Conservation (phyloP, 176 grass and related monocot genomes). For the Aegilops bicornis region DNA sequence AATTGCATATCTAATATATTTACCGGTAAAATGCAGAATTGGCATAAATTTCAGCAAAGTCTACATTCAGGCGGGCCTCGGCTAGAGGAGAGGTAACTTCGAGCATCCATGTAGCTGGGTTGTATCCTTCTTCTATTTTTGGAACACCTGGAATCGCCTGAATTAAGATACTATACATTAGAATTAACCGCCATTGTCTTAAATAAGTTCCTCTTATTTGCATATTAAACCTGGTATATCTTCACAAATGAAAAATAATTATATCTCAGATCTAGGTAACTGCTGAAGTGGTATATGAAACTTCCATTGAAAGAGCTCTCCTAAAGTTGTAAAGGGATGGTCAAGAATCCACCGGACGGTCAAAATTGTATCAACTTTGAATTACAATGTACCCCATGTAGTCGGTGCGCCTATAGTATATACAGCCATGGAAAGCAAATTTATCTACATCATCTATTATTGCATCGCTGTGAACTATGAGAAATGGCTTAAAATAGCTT, state of each 20-base stretch:
- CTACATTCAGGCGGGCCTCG: constrained; percentile 47
- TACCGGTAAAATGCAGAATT: constrained; percentile 59
- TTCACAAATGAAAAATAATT: background rate
- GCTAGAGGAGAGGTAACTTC: constrained; percentile 53
- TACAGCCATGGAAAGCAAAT: background rate
- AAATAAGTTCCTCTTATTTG: background rate
- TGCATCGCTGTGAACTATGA: background rate
- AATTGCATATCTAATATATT: constrained; percentile 14
- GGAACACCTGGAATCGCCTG: constrained; percentile 67
- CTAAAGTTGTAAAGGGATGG: background rate
- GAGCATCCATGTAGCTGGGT: constrained; percentile 83
- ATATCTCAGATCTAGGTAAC: background rate
- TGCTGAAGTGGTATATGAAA: background rate
- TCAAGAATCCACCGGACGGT: background rate
- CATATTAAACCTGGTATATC: background rate
- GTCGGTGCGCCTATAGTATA: background rate
- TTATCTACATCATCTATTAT: background rate
- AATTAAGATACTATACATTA: constrained; percentile 13
- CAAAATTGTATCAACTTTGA: background rate
- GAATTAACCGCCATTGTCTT: background rate
- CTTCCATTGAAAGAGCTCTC: background rate
- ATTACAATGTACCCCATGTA: background rate
- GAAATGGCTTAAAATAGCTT: background rate
- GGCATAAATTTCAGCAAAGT: constrained; percentile 68
- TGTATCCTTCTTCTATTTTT: constrained; percentile 61